Evolutionary conservation across 1,284 basidiomycete genomes (phyloP), one percentile per base, ranked within the genome.

Genomic region (Cutaneotrichosporon curvatum): DNA sequence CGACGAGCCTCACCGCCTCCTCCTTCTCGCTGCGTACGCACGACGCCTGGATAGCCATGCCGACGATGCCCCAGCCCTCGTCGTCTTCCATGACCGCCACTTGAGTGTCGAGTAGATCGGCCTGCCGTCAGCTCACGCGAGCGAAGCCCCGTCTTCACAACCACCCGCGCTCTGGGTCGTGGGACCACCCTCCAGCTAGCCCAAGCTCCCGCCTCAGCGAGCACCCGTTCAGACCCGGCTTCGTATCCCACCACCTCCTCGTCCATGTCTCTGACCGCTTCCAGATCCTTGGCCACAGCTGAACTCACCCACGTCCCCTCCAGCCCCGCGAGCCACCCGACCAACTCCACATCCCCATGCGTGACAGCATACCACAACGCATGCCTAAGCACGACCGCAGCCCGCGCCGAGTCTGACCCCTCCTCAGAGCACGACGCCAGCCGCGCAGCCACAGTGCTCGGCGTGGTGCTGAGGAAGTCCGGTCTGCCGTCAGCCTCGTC

Each of bases 21-120:
- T 94, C 88, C 51, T 84, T 77, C 62, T 91, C 88, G 42, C 81
- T 79, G 23, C 58, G 55, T 19, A 86, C 85, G 66, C 90, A 91
- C 9, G 59, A 64, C 9, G 85, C 83, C 54, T 85, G 79, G 56
- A 90, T 85, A n/a, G 83, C 76, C 51, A 82, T 76, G 58, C 83
- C 87, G 60, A 90, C 77, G 37, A 89, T 73, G 35, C 84, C 82
- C 44, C 87, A 74, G 14, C 85, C 86, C 57, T 91, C 88, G 46
- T 91, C 88, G 68, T 91, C 88, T 55, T 81, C 78, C 45, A 78
- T 43, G 4, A 16, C 34, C 2, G 37, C 22, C 5, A 63, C 64
- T 36, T 65, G 54, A 2, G 34, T 37, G 37, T 68, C 61, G n/a
- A 72, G 56, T 2, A 67, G 43, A 1, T 51, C 37, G 4, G 48